Evolutionary conservation across 2,329 filamentous ascomycete genomes (phyloP).

Genomic region (Colletotrichum sp.): DNA sequence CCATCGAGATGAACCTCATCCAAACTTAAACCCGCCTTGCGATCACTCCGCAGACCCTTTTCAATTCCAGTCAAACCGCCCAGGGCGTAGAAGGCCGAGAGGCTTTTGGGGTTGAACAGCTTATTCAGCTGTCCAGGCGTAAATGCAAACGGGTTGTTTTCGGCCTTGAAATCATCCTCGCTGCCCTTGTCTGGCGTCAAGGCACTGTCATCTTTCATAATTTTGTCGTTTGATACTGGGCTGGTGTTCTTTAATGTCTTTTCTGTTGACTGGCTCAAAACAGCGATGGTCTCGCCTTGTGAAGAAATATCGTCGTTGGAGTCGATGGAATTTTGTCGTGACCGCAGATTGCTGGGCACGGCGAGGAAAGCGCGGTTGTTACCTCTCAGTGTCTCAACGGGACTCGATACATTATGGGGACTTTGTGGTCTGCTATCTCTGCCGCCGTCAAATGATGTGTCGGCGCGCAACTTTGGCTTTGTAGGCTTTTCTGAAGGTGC

Average conservation of each 20-base stretch:
- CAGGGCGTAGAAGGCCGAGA: constrained; percentile 79
- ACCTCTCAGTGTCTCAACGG: constrained; percentile 46
- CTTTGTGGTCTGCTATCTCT: constrained; percentile 68
- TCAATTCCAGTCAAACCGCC: constrained; percentile 81
- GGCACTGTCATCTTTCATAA: constrained; percentile 70
- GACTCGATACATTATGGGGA: constrained; percentile 73
- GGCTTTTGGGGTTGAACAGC: constrained; percentile 86
- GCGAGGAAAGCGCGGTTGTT: constrained; percentile 63
- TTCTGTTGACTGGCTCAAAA: constrained; percentile 50
- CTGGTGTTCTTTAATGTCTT: constrained; percentile 41
- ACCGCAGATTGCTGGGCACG: constrained; percentile 65
- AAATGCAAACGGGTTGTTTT: constrained; percentile 85
- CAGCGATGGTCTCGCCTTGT: constrained; percentile 64
- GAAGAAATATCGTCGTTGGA: constrained; percentile 63
- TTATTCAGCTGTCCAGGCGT: constrained; percentile 84
- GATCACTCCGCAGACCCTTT: constrained; percentile 75
- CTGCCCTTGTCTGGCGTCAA: constrained; percentile 77
- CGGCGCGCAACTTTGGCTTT: constrained; percentile 51
- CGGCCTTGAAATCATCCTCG: constrained; percentile 75
- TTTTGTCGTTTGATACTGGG: constrained; percentile 52
- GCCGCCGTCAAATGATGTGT: constrained; percentile 65
- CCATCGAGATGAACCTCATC: constrained; percentile 75
- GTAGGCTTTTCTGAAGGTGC: constrained; percentile 24
- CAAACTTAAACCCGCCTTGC: constrained; percentile 73
- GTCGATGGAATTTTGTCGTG: constrained; percentile 72